phyloP scores from a whole-genome alignment of 2,329 filamentous ascomycete species.

The Fonsecaea multimorphosa region DNA sequence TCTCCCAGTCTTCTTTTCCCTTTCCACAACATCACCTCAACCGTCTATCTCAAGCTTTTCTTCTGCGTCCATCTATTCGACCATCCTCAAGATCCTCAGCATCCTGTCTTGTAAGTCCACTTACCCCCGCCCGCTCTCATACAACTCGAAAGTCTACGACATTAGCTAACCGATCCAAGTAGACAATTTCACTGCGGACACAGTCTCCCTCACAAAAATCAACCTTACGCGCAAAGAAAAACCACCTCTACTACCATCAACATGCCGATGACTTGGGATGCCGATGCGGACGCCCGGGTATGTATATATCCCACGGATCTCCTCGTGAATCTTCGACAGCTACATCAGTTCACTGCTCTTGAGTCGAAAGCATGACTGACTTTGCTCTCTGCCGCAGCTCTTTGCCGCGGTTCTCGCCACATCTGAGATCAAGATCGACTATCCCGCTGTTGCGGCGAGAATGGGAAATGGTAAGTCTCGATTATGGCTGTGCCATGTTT shows the following conservation, averaged over 20 bases:
- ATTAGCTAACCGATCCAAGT: background rate
- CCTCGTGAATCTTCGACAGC: background rate
- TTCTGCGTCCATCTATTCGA: background rate
- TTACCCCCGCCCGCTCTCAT: background rate
- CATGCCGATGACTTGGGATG: conserved; percentile 34
- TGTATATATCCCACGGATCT: background rate
- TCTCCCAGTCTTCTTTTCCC: conserved; percentile 3
- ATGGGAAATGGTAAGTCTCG: conserved; percentile 18
- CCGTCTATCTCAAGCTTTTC: background rate
- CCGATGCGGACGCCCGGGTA: conserved; percentile 32
- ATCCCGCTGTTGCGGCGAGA: background rate
- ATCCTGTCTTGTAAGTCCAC: background rate
- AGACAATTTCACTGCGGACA: background rate
- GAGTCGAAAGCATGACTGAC: background rate
- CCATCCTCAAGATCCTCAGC: too few species aligned
- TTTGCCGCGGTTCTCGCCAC: conserved; percentile 7
- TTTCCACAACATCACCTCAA: background rate
- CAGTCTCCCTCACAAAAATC: background rate
- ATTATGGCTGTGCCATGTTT: background rate
- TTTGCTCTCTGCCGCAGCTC: background rate
- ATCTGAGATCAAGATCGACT: background rate
- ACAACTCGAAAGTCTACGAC: background rate
- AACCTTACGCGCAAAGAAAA: background rate
- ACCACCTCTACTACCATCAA: conserved; percentile 13
- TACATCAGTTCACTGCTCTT: background rate